Evolutionary conservation across 371 early-diverging fungal genomes (phyloP).

Genomic region (Mortierella sp.): DNA sequence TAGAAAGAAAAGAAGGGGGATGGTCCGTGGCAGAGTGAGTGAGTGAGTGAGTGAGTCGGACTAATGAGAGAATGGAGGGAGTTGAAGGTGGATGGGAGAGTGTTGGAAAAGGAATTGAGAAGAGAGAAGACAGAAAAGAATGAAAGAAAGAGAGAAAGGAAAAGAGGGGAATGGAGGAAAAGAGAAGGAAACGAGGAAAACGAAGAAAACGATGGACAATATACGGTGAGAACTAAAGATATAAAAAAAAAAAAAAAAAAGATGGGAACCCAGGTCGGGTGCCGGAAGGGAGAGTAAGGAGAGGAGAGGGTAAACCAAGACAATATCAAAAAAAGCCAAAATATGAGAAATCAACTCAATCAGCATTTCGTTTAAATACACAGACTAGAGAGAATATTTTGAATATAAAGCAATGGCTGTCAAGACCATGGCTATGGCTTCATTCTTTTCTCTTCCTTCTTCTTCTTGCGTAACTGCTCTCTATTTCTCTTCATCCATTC

Average conservation of each 20-base stretch:
- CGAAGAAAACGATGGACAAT: not conserved
- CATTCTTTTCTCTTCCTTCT: not conserved
- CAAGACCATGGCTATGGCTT: not conserved
- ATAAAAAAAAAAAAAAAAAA: not conserved
- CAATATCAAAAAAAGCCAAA: not conserved
- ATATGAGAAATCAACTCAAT: not conserved
- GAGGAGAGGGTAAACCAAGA: not conserved
- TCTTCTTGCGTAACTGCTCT: not conserved
- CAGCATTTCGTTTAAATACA: not conserved
- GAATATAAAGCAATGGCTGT: not conserved
- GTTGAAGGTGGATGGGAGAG: not conserved
- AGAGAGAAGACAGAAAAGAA: not conserved
- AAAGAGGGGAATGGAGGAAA: not conserved
- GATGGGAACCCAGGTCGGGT: constrained; percentile 14
- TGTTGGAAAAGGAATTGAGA: not conserved
- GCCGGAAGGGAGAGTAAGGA: not conserved
- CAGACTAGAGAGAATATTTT: not conserved
- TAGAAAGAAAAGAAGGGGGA: constrained; percentile 2
- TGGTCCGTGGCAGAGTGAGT: constrained; percentile 5
- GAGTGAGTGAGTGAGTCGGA: not conserved
- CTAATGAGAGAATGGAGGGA: not conserved
- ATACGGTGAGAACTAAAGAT: too few relatives aligned
- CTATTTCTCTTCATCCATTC: not conserved
- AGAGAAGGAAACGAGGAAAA: not conserved
- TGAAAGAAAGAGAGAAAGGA: not conserved